Evolutionary conservation across 768 basidiomycete species (phyloP).

Genomic region (Brasilioporus rufonigricans): DNA sequence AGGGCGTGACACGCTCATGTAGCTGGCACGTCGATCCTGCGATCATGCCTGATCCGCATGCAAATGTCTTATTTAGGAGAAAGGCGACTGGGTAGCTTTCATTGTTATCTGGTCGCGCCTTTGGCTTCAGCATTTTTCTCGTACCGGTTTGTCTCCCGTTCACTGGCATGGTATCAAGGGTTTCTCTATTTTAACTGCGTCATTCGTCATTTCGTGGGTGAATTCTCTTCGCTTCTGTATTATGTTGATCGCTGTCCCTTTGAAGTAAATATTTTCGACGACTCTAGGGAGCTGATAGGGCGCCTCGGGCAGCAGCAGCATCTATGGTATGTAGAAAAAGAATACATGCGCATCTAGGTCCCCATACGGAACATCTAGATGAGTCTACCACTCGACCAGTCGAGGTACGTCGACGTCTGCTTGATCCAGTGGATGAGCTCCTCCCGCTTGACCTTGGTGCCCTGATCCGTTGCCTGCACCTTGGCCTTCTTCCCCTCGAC

Average conservation of each 20-base stretch:
- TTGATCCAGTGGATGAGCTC: slow-evolving; percentile 67
- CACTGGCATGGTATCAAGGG: too few relatives aligned
- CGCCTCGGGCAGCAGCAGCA: neutral
- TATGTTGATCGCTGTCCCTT: too few relatives aligned
- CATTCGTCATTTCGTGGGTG: too few relatives aligned
- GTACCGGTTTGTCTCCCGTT: too few relatives aligned
- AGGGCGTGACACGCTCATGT: neutral
- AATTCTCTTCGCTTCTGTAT: too few relatives aligned
- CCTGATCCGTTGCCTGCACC: slow-evolving; percentile 60
- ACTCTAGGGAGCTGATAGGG: too few relatives aligned
- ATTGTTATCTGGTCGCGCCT: too few relatives aligned
- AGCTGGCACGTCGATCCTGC: neutral
- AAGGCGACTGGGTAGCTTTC: neutral
- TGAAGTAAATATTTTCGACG: too few relatives aligned
- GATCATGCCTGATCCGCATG: neutral
- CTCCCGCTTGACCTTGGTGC: slow-evolving; percentile 58
- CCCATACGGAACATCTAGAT: slow-evolving; percentile 12
- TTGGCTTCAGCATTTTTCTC: too few relatives aligned
- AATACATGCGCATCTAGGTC: neutral
- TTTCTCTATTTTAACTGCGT: too few relatives aligned
- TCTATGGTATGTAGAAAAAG: slow-evolving; percentile 7
- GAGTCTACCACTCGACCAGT: slow-evolving; percentile 32
- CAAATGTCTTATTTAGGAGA: neutral
- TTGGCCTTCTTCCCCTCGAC: slow-evolving; percentile 68
- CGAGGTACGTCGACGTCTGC: slow-evolving; percentile 30